These are phyloP conservation scores for Withania somnifera DNA, from an alignment of 305 asterid genomes.

Conservation along the genomic window DNA sequence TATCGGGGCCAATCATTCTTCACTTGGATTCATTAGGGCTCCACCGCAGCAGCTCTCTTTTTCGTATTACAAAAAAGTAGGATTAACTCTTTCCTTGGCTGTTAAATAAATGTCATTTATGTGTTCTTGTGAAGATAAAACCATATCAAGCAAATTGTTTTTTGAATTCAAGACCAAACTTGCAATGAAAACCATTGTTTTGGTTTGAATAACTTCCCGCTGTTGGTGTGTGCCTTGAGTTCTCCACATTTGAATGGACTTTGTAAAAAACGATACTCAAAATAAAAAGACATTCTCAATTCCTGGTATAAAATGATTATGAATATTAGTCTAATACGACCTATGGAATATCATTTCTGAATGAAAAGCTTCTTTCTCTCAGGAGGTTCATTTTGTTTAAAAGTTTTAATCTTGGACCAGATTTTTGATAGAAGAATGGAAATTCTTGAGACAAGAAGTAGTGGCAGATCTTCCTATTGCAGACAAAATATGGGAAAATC, in stretches of 20 bases:
- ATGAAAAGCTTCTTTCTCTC: neutral
- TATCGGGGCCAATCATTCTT: constrained; percentile 53
- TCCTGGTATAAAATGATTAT: neutral
- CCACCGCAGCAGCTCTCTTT: constrained; percentile 56
- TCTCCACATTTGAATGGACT: neutral
- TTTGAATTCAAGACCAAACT: neutral
- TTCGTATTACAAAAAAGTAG: constrained; percentile 55
- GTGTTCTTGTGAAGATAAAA: neutral
- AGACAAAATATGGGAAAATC: constrained; percentile 46
- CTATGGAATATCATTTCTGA: neutral
- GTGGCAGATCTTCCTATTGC: constrained; percentile 35
- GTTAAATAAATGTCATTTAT: neutral
- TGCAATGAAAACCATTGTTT: neutral
- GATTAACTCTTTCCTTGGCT: constrained; percentile 8
- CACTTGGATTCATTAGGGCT: constrained; percentile 89
- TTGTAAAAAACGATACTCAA: neutral
- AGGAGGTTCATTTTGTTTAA: neutral
- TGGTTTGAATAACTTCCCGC: neutral
- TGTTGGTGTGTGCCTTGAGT: neutral
- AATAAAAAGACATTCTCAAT: neutral
- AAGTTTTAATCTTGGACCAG: constrained; percentile 22
- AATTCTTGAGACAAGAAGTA: constrained; percentile 29
- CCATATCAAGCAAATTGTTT: neutral
- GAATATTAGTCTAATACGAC: neutral
- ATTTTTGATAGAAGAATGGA: constrained; percentile 79